These are phyloP conservation scores for Yamadazyma sp. DNA, from an alignment of 805 yeast species.

Conservation along the genomic window DNA sequence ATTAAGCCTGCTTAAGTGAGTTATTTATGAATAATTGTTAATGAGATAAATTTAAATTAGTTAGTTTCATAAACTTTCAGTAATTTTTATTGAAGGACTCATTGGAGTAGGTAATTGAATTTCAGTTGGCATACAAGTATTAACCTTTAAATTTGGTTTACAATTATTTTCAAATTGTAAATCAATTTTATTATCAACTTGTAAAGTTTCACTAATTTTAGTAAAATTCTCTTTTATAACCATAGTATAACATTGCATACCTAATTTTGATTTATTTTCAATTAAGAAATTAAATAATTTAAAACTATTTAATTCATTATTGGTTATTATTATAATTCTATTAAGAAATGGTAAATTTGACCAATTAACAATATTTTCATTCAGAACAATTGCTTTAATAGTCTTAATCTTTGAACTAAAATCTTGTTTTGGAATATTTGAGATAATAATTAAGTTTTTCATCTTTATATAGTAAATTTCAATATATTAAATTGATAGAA, in stretches of 20 bases:
- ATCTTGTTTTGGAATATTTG: conserved; percentile 29
- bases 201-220: conserved; percentile 2
- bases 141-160: conserved; percentile 8
- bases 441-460: conserved; percentile 35
- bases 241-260: conserved; percentile 1
- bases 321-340: conserved; percentile 33
- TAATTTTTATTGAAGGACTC: conserved; percentile 11
- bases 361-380: conserved; percentile 33
- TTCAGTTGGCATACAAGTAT: conserved; percentile 2
- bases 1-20: no score
- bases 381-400: conserved; percentile 18
- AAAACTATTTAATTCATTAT: conserved; percentile 23
- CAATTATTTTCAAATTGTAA: conserved; percentile 10
- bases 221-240: conserved; percentile 8
- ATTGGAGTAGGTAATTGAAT: conserved; percentile 9
- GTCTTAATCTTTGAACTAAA: conserved; percentile 14
- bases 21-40: no score
- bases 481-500: no score
- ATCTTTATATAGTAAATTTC: no score
- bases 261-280: conserved; percentile 10
- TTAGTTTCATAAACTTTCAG: no score
- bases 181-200: conserved; percentile 7
- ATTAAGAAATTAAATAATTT: conserved; percentile 19
- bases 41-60: no score
- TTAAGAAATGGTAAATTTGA: conserved; percentile 33